These are phyloP conservation scores for Exophiala mesophila DNA, from an alignment of 2,329 filamentous ascomycete species.

Conservation along the genomic window DNA sequence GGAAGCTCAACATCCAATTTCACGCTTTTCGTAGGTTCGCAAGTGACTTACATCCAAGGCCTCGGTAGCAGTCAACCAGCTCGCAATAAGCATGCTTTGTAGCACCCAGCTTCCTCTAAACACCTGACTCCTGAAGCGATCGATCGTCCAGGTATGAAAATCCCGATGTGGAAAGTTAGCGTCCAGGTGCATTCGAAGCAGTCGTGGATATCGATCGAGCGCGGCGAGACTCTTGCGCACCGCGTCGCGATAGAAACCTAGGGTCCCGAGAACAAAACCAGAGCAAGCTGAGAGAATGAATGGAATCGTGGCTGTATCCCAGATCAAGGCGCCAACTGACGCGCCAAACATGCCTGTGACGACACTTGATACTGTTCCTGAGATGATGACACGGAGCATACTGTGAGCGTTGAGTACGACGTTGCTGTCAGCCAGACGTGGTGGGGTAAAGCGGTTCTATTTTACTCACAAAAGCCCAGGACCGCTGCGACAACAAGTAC, in stretches of 20 bases:
- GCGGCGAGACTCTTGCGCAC: constrained; percentile 19
- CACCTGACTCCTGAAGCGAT: constrained; percentile 10
- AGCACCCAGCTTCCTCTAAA: constrained; percentile 20
- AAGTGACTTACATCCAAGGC: constrained; percentile 22
- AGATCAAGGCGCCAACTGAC: constrained; percentile 16
- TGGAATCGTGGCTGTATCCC: constrained; percentile 22
- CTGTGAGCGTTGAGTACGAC: too few species aligned
- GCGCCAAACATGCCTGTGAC: constrained; percentile 21
- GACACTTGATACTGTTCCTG: constrained; percentile 15
- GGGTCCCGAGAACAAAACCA: constrained; percentile 20
- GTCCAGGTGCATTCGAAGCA: constrained; percentile 24
- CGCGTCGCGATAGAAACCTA: constrained; percentile 24
- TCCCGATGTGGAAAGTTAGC: constrained; percentile 22
- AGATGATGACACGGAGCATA: constrained; percentile 21
- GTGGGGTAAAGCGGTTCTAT: neutral
- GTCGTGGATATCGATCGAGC: constrained; percentile 19
- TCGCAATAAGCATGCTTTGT: constrained; percentile 23
- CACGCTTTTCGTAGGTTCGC: too few species aligned
- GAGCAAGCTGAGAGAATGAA: constrained; percentile 18
- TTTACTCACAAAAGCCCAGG: constrained; percentile 21
- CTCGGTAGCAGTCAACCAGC: constrained; percentile 22
- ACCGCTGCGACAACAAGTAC: constrained; percentile 11
- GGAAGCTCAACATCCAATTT: too few species aligned
- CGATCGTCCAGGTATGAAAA: constrained; percentile 17
- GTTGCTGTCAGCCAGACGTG: neutral